Evolutionary conservation across 2,329 filamentous ascomycete genomes (phyloP), one percentile per base, ranked within the genome.

Genomic region (Colletotrichum sp.): DNA sequence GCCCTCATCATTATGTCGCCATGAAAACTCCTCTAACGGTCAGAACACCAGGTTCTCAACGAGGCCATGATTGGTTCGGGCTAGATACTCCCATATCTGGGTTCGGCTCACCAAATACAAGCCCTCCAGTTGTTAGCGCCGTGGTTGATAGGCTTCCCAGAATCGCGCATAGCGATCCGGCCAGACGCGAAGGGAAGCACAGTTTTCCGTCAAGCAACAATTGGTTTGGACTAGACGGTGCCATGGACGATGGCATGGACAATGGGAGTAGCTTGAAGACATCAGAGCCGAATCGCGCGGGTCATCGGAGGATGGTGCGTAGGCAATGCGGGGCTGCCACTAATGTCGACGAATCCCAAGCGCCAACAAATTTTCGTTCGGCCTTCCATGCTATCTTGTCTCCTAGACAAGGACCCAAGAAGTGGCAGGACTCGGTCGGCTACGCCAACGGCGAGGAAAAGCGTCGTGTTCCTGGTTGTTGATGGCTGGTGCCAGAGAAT

Each of bases 41-140:
- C 6, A 71, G 63, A 24, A 67, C 32, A 57, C 21, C 43, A 18
- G 58, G 43, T 21, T 48, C 28, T 13, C 75, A 68, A 52, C 30
- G 43, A 36, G 58, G 72, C 6, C 72, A 72, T 30, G 70, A 77
- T 32, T 77, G 76, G 76, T 77, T 74, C 21, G 76, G 76, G 10
- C 61, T 76, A 16, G 61, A 76, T 66, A 58, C 61, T n/a, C 28
- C 30, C 34, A 24, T 26, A 24, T 48, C 63, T 21, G 38, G 18
- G 15, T n/a, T 21, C 21, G 55, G 36, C 18, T 34, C 26, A 10
- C 38, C 26, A 38, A 65, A 52, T 18, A 58, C 60, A n/a, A 67
- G 43, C 16, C 36, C 60, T n/a, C 30, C 24, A 28, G n/a, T 30
- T 32, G 16, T 38, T 36, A 34, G 55, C 28, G 36, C 21, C 10